Base-by-base conservation (phyloP, 2,329 filamentous ascomycete genomes). In the Penicillium psychrosexuale region DNA sequence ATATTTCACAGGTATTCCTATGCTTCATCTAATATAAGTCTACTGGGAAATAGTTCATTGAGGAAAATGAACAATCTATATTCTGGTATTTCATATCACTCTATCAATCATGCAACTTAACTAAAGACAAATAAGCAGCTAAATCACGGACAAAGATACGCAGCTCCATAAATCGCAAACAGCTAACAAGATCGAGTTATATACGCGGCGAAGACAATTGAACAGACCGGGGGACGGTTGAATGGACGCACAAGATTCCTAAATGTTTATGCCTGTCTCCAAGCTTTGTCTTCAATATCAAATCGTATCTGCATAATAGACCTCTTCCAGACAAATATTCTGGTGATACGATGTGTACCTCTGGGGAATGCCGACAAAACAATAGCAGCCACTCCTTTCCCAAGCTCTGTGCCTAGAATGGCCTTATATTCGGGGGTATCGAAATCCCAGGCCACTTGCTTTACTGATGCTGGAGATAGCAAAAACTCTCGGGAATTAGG, bases 331-430 rank as follows among this genome's bases (percentile, higher is more conserved):
- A 43, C n/a, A 4, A 44, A 28, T 12, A 51, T 8, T 17, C 22
- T 31, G 30, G 47, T 6, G 8, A 51, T 27, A 36, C 28, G 38
- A 22, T 30, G 9, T 13, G 47, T 36, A 27, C 47, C 47, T 28
- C 47, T 27, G 9, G 38, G 38, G 2, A 44, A 51, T 13, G 38
- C 19, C 6, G 30, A 44, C 12, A 43, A 12, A 24, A 51, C 38
- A 34, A 51, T 5, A 51, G 47, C 47, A 36, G 28, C 28, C 6
- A 36, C 47, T 17, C 38, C 47, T 17, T 51, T 51, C 24, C 47
- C 47, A 51, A 51, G 31, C n/a, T 33, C 30, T n/a, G 47, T 51
- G 15, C 47, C 47, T 11, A 51, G 19, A 44, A 51, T 44, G 8
- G 19, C 47, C 30, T 51, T 24, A 19, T 51, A 51, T 15, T 28